These are phyloP conservation scores for Saturnispora sekii DNA, from an alignment of 805 yeast genomes.

Conservation along the genomic window DNA sequence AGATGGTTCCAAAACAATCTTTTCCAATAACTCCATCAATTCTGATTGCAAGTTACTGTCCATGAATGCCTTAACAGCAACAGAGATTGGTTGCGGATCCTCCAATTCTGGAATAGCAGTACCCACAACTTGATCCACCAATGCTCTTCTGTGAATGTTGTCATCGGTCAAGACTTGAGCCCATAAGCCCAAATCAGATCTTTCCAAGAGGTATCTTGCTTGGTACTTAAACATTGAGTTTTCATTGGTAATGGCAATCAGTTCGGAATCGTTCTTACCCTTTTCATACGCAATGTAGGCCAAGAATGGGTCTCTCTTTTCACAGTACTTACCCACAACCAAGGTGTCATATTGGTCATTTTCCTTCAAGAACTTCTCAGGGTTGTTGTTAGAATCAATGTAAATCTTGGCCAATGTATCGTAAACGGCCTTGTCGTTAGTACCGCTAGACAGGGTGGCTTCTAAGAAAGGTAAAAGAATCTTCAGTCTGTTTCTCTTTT, in stretches of 20 bases:
- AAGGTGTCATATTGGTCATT: slow-evolving; percentile 85
- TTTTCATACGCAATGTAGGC: slow-evolving; percentile 97
- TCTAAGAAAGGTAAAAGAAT: slow-evolving; percentile 88
- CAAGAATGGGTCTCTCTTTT: slow-evolving; percentile 95
- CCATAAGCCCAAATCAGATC: slow-evolving; percentile 87
- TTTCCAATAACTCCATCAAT: slow-evolving; percentile 88
- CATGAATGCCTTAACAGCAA: slow-evolving; percentile 94
- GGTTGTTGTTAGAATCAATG: slow-evolving; percentile 95
- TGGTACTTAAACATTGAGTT: slow-evolving; percentile 98
- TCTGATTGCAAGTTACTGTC: slow-evolving; percentile 87
- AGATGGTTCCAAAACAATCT: slow-evolving; percentile 93
- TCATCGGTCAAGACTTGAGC: slow-evolving; percentile 62
- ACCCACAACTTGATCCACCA: slow-evolving; percentile 89
- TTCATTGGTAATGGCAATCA: slow-evolving; percentile 87
- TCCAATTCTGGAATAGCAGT: slow-evolving; percentile 92
- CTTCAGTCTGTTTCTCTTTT: slow-evolving; percentile 90
- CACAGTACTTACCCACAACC: slow-evolving; percentile 96
- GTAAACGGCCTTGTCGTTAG: slow-evolving; percentile 82
- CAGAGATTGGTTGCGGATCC: slow-evolving; percentile 88
- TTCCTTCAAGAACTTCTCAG: slow-evolving; percentile 92
- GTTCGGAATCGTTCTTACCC: slow-evolving; percentile 85
- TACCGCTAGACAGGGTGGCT: slow-evolving; percentile 72
- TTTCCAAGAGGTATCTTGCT: slow-evolving; percentile 86
- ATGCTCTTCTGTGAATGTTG: slow-evolving; percentile 79
- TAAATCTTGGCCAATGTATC: slow-evolving; percentile 96